phyloP scores from a whole-genome alignment of 768 basidiomycete genomes.

The Lentinula lateritia region DNA sequence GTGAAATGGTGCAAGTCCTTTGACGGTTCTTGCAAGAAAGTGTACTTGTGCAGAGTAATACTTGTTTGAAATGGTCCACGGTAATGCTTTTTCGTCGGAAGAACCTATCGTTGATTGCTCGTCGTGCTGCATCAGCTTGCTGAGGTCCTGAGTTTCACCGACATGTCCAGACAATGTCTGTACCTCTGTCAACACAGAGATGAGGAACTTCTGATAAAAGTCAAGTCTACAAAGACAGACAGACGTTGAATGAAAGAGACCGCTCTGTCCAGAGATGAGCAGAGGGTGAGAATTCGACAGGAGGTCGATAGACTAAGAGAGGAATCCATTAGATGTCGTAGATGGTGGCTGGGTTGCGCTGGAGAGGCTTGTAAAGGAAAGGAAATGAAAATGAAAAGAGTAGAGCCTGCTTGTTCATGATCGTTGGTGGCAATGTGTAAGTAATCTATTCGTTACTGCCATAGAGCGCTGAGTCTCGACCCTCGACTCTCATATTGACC shows the following conservation, averaged over 20 bases:
- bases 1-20: conserved; percentile 34
- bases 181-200: conserved; percentile 9
- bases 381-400: too few relatives aligned
- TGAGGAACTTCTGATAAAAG: conserved; percentile 6
- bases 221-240: conserved; percentile 9
- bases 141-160: not conserved
- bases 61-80: conserved; percentile 76
- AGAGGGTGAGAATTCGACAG: conserved; percentile 29
- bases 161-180: not conserved
- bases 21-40: conserved; percentile 49
- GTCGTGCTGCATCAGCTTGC: not conserved
- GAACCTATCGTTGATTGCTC: conserved; percentile 6
- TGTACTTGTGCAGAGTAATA: conserved; percentile 79
- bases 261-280: conserved; percentile 22
- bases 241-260: conserved; percentile 24
- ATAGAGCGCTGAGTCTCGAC: too few relatives aligned
- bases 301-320: conserved; percentile 10
- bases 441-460: not conserved
- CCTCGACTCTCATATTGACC: too few relatives aligned
- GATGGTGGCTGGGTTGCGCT: not conserved
- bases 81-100: conserved; percentile 29
- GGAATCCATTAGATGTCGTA: not conserved
- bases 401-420: too few relatives aligned
- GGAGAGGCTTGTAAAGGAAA: not conserved
- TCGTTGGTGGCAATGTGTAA: too few relatives aligned